Evolutionary conservation across 164 flowering plant genomes (phyloP).

Genomic region (Vitis cinerea): DNA sequence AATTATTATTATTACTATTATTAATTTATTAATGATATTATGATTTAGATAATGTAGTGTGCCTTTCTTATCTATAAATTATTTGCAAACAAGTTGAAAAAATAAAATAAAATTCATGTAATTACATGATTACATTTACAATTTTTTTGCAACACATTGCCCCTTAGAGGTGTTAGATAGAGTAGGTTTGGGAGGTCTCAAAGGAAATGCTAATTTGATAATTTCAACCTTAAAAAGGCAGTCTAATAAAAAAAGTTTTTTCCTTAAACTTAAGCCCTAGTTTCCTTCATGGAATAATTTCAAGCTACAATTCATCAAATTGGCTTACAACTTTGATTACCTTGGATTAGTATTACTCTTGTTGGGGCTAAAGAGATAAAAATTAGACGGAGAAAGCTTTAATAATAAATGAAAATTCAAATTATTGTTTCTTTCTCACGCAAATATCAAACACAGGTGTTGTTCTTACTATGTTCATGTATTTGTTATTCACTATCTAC

Average conservation of each 20-base stretch:
- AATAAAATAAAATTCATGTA: background rate
- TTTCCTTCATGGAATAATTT: constrained; percentile 81
- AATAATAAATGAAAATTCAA: no score
- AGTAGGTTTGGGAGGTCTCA: constrained; percentile 92
- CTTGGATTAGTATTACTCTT: constrained; percentile 41
- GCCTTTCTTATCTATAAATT: background rate
- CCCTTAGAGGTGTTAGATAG: constrained; percentile 89
- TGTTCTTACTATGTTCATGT: no score
- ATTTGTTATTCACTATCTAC: no score
- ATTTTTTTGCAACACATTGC: constrained; percentile 57
- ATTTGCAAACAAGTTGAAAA: background rate
- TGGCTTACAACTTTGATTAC: constrained; percentile 49
- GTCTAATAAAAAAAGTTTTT: constrained; percentile 52
- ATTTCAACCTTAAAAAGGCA: constrained; percentile 86
- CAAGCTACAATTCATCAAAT: constrained; percentile 53
- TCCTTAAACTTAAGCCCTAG: constrained; percentile 52
- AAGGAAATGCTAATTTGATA: constrained; percentile 84
- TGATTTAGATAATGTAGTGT: constrained; percentile 53
- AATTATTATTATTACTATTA: no score
- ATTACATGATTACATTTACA: constrained; percentile 28
- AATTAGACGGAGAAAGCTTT: no score
- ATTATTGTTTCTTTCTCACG: no score
- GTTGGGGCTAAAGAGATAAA: constrained; percentile 38
- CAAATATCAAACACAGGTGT: no score
- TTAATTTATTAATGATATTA: constrained; percentile 48